These are phyloP conservation scores for Prunus salicina DNA, from an alignment of 306 rosid genomes.

Conservation along the genomic window DNA sequence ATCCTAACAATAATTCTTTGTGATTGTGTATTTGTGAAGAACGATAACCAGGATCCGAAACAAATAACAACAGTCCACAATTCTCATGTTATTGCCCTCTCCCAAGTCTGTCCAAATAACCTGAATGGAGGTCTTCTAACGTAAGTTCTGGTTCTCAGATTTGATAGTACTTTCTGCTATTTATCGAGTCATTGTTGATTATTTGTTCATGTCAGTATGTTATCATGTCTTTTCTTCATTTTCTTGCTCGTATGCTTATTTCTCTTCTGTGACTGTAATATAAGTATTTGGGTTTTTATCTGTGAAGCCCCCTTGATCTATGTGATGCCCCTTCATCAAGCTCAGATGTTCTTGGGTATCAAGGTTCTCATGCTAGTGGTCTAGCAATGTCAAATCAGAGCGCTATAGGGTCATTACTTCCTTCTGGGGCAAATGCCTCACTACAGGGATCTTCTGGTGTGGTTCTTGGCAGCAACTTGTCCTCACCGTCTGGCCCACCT, in stretches of 20 bases:
- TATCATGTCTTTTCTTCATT: slow-evolving; percentile 11
- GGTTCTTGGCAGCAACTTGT: slow-evolving; percentile 58
- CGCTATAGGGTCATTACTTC: slow-evolving; percentile 52
- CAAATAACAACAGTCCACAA: slow-evolving; percentile 61
- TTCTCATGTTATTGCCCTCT: slow-evolving; percentile 68
- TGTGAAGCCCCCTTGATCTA: slow-evolving; percentile 93
- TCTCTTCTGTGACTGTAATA: slow-evolving; percentile 1
- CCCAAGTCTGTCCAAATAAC: slow-evolving; percentile 69
- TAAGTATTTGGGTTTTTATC: slow-evolving; percentile 31
- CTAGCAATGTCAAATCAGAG: slow-evolving; percentile 71
- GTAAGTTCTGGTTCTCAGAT: slow-evolving; percentile 51
- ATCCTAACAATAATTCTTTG: slow-evolving; percentile 25
- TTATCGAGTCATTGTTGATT: neutral
- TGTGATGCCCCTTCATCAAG: slow-evolving; percentile 68
- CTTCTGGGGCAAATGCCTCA: slow-evolving; percentile 66
- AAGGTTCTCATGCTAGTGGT: slow-evolving; percentile 69
- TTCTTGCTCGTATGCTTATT: slow-evolving; percentile 5
- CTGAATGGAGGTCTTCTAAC: slow-evolving; percentile 68
- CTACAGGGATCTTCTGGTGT: slow-evolving; percentile 72
- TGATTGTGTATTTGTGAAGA: slow-evolving; percentile 47
- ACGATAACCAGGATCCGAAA: slow-evolving; percentile 66
- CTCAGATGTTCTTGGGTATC: slow-evolving; percentile 71
- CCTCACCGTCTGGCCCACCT: slow-evolving; percentile 59
- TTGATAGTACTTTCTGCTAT: neutral
- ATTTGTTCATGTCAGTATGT: neutral